These are phyloP conservation scores for Diospyros kaki DNA, from an alignment of 148 eudicot species.

Conservation along the genomic window DNA sequence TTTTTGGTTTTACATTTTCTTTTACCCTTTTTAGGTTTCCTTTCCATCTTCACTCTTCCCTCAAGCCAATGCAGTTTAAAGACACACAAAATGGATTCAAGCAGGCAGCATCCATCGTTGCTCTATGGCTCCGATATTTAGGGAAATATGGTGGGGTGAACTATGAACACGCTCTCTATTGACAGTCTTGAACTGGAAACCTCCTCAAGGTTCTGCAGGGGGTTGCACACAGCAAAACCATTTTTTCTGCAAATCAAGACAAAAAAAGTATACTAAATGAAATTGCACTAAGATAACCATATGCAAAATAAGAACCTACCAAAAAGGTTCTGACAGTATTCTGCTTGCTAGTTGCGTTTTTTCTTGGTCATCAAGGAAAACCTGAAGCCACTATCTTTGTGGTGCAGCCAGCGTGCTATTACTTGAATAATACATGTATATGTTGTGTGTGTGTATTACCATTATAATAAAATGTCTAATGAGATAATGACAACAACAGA, in stretches of 20 bases:
- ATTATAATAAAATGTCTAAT: too few relatives aligned
- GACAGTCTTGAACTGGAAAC: slow-evolving; percentile 12
- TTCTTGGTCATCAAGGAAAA: too few relatives aligned
- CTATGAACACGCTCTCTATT: slow-evolving; percentile 24
- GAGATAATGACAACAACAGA: too few relatives aligned
- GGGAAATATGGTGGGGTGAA: slow-evolving; percentile 30
- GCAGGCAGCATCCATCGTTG: slow-evolving; percentile 24
- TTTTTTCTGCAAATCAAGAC: slow-evolving; percentile 54
- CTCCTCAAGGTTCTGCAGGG: slow-evolving; percentile 64
- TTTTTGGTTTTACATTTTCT: slow-evolving; percentile 11
- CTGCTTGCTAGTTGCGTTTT: not conserved
- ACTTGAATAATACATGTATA: too few relatives aligned
- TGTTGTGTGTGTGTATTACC: too few relatives aligned
- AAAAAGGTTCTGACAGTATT: not conserved
- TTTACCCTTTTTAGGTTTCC: slow-evolving; percentile 11
- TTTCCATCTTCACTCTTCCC: slow-evolving; percentile 28
- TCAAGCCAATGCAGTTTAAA: slow-evolving; percentile 54
- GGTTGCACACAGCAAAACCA: slow-evolving; percentile 76
- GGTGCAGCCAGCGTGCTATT: too few relatives aligned
- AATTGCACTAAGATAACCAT: not conserved
- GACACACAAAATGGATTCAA: slow-evolving; percentile 38
- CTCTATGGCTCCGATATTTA: slow-evolving; percentile 26
- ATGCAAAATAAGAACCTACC: not conserved
- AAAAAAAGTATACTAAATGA: not conserved
- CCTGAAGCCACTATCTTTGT: too few relatives aligned